Percentiles rank a stretch among this genome's conserved stretches.
Evolutionary conservation across 2,329 filamentous ascomycete genomes (phyloP).

Genomic region (Penicillium sp.): DNA sequence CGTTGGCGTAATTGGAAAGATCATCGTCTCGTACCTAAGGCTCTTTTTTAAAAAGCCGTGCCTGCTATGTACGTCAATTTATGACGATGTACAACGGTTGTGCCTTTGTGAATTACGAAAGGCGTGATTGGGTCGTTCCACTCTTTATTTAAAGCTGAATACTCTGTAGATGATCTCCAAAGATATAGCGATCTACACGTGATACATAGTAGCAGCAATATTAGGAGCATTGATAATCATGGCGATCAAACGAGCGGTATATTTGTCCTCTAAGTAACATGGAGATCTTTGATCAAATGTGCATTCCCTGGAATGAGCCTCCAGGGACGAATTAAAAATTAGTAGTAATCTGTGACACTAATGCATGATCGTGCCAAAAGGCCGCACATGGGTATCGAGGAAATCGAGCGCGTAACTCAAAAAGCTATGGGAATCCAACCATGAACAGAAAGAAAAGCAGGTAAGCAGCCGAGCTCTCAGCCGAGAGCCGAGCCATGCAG

Average conservation of each 20-base stretch:
- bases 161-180: neutral
- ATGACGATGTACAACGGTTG: neutral
- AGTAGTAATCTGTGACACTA: neutral
- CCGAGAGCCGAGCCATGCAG: conserved; percentile 1
- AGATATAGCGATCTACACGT: no score
- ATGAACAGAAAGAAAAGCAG: conserved; percentile 2
- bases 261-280: neutral
- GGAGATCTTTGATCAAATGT: neutral
- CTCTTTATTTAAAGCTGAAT: neutral
- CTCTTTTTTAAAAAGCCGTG: neutral
- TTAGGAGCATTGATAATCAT: no score
- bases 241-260: neutral
- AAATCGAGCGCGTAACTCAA: conserved; percentile 2
- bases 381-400: conserved; percentile 2
- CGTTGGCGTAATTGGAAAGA: neutral
- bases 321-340: neutral
- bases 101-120: neutral
- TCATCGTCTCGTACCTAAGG: neutral
- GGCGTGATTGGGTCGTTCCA: neutral
- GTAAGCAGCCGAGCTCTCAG: neutral
- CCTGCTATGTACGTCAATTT: neutral
- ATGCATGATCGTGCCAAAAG: neutral
- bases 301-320: neutral
- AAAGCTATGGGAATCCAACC: neutral
- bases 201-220: no score